Evolutionary conservation across 805 yeast genomes (phyloP).

Genomic region (Kluyveromyces aestuarii): DNA sequence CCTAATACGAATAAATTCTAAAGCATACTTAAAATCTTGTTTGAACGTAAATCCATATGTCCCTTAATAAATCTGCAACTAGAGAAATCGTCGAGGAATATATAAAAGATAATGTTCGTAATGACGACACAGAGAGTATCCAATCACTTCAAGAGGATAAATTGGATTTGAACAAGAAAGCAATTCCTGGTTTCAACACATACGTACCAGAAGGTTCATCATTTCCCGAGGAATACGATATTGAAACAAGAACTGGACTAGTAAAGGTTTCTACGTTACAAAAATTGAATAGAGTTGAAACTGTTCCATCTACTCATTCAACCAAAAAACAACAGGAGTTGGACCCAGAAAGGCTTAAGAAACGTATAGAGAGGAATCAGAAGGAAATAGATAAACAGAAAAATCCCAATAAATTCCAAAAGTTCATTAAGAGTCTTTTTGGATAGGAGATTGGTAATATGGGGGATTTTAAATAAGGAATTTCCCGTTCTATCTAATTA

Average conservation of each 20-base stretch:
- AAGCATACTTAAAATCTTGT: too few species aligned
- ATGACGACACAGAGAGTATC: conserved; percentile 19
- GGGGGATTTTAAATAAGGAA: too few species aligned
- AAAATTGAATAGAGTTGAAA: conserved; percentile 38
- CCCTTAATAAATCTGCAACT: not conserved
- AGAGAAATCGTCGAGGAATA: not conserved
- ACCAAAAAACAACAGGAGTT: conserved; percentile 4
- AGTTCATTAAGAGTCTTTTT: conserved; percentile 19
- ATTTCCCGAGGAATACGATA: conserved; percentile 60
- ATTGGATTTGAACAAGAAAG: conserved; percentile 8
- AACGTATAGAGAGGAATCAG: conserved; percentile 27
- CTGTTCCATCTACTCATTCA: conserved; percentile 9
- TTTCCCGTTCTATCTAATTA: too few species aligned
- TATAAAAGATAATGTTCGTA: conserved; percentile 10
- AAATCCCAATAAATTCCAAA: conserved; percentile 14
- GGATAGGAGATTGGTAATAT: conserved; percentile 1
- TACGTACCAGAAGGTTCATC: conserved; percentile 17
- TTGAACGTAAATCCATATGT: too few species aligned
- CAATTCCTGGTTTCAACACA: conserved; percentile 14
- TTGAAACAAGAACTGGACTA: conserved; percentile 59
- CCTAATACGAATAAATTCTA: too few species aligned
- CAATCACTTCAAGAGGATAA: conserved; percentile 14
- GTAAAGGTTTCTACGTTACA: conserved; percentile 50
- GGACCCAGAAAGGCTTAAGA: conserved; percentile 18
- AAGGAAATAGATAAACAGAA: conserved; percentile 22